Base-by-base conservation (phyloP, 73 alveolate genomes). In the Uronychia binucleata region DNA sequence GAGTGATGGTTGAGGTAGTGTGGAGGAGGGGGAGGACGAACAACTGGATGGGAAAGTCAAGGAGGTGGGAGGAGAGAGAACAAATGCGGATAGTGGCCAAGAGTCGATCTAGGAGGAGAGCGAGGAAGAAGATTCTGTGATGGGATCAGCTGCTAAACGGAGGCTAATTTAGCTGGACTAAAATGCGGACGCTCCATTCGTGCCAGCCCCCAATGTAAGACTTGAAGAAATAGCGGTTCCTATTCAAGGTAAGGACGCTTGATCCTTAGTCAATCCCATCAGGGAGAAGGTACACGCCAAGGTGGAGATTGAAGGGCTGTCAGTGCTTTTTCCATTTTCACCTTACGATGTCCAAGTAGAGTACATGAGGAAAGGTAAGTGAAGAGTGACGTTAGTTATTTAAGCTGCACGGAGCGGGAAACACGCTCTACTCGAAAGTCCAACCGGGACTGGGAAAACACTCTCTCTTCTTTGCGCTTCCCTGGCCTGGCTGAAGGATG, bases 361-460 rank as follows among this genome's bases (percentile, higher is more conserved):
- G 29, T 96, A 96, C 86, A 96, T 96, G 98, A 88, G 77, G 84
- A 90, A 88, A 11, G n/a, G 67, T 46, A 46, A 46, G n/a, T 46
- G 5, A 46, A 46, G 67, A 5, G n/a, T 46, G 67, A 46, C 67
- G 5, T 46, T 11, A 46, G 19, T 46, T 46, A 83, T 96, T 0
- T 82, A 93, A 79, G 98, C 99, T 0, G 82, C 93, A 27, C 88
- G 85, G 58, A 76, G 89, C 34, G 60, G 88, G 30, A 58, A 88
- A 32, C 83, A 94, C 57, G 99, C 98, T 0, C 97, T 97, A 25
- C 86, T 96, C 25, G 97, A 96, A 85, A 88, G 97, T 28, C 99
- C 99, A 0, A 97, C 99, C 0, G 99, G 99, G 1, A 95, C 99
- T 28, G 99, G 99, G 19, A 97, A 97, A 91, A 97, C 99, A 1